Evolutionary conservation across 164 flowering plant genomes (phyloP).

Genomic region (Sextonia rubra): DNA sequence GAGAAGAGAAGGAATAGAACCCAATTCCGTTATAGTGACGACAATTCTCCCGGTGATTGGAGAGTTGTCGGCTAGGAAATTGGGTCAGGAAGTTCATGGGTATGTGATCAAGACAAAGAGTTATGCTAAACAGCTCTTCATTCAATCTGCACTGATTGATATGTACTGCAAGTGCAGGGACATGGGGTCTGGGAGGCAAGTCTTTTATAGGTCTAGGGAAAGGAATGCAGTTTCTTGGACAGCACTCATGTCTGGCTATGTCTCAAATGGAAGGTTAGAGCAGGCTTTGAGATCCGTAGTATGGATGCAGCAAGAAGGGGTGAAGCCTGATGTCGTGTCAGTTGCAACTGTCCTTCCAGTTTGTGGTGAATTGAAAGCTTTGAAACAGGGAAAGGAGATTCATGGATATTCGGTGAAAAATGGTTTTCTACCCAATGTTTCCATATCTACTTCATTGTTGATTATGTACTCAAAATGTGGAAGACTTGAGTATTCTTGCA

Average conservation of each 20-base stretch:
- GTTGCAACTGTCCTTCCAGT: conserved; percentile 81
- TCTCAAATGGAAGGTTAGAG: conserved; percentile 59
- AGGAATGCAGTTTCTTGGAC: conserved; percentile 87
- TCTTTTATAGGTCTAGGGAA: conserved; percentile 51
- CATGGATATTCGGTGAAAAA: conserved; percentile 67
- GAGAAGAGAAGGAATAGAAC: conserved; percentile 49
- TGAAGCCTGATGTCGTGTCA: conserved; percentile 82
- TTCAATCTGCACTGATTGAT: conserved; percentile 72
- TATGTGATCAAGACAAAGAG: conserved; percentile 52
- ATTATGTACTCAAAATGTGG: conserved; percentile 82
- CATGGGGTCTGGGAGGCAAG: conserved; percentile 57
- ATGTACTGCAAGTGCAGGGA: conserved; percentile 90
- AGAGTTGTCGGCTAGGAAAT: conserved; percentile 35
- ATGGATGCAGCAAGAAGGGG: conserved; percentile 97
- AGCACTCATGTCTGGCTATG: conserved; percentile 78
- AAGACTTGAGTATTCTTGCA: conserved; percentile 32
- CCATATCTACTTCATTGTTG: conserved; percentile 69
- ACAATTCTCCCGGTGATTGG: conserved; percentile 67
- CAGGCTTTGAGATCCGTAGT: conserved; percentile 72
- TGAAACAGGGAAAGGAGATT: conserved; percentile 68
- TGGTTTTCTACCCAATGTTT: conserved; percentile 59
- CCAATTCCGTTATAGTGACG: conserved; percentile 67
- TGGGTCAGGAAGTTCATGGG: conserved; percentile 76
- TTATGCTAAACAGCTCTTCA: conserved; percentile 44
- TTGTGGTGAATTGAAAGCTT: conserved; percentile 57